Evolutionary conservation across 106 monocot species (phyloP).

Genomic region (Dendrobium officinale): DNA sequence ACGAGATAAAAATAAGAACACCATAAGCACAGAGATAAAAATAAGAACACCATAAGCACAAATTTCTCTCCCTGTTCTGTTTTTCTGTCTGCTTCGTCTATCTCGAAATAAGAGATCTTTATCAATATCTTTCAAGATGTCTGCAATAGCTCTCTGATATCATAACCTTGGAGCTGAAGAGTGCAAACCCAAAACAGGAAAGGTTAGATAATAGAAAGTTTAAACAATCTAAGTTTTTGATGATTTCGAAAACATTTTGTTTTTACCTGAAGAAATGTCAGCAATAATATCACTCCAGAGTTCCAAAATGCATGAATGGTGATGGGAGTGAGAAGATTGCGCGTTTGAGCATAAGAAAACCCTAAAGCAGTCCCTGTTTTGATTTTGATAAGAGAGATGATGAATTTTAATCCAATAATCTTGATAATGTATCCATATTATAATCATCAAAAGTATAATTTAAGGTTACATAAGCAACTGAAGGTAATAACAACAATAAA

Average conservation of each 20-base stretch:
- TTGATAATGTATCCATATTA: not conserved
- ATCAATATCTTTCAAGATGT: constrained; percentile 26
- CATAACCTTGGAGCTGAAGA: constrained; percentile 82
- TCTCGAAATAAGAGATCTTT: not conserved
- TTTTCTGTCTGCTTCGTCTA: too few relatives aligned
- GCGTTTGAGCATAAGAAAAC: constrained; percentile 85
- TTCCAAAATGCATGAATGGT: constrained; percentile 93
- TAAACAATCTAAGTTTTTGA: not conserved
- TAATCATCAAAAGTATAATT: not conserved
- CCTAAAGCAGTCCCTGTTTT: constrained; percentile 68
- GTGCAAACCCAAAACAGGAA: not conserved
- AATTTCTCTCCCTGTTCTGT: too few relatives aligned
- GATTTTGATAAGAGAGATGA: not conserved
- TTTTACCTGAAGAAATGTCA: constrained; percentile 87
- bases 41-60: too few relatives aligned
- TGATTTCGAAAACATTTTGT: not conserved
- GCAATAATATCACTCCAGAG: constrained; percentile 70
- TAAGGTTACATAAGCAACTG: not conserved
- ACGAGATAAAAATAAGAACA: too few relatives aligned
- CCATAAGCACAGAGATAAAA: too few relatives aligned
- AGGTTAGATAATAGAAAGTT: not conserved
- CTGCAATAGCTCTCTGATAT: constrained; percentile 64
- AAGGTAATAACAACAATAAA: too few relatives aligned
- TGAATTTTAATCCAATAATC: not conserved
- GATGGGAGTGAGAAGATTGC: constrained; percentile 91